Evolutionary conservation across 2,329 filamentous ascomycete species (phyloP), one percentile per base, ranked within the genome.

Genomic region (Ascochyta viciae-villosae): DNA sequence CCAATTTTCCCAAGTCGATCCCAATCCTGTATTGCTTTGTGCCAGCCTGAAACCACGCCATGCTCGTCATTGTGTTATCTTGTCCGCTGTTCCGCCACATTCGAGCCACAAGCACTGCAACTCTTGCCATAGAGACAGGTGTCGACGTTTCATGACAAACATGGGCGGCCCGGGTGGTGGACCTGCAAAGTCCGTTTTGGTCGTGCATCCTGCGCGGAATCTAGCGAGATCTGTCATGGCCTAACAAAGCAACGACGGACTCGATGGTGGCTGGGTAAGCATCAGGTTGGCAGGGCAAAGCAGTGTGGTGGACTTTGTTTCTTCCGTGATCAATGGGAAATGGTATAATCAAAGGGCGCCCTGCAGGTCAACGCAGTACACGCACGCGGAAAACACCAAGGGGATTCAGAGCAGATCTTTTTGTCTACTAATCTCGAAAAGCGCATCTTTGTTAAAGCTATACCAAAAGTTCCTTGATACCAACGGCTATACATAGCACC

Each of bases 221-320:
- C n/a, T 31, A 8, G 19, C 33, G 16, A 19, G 29, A 15, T 31
- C 12, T 31, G 10, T 31, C 29, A 31, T 31, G 29, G 35, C 41
- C 22, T 23, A 27, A 34, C 23, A 40, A 24, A 34, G 37, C 42
- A 48, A 23, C 50, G 24, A 38, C 43, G 50, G 50, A 47, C 50
- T 42, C 26, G 24, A 22, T n/a, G 38, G 35, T 24, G 15, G 8
- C n/a, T 24, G 12, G 24, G 22, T 8, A 26, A 16, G 15, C 16
- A 35, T 13, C n/a, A 22, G 27, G 7, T 15, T 16, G 24, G 47
- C 39, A 43, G 22, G 33, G 43, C 43, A 26, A 37, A 19, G 43
- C 43, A 34, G 29, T 4, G 47, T 50, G 38, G 38, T 50, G 38
- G 22, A 22, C 38, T 41, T 49, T 49, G 46, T 41, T 49, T 50